Percentiles rank a stretch among this genome's conserved stretches.
phyloP scores from a whole-genome alignment of 495 filamentous ascomycete species.

The Penicillium flavigenum region DNA sequence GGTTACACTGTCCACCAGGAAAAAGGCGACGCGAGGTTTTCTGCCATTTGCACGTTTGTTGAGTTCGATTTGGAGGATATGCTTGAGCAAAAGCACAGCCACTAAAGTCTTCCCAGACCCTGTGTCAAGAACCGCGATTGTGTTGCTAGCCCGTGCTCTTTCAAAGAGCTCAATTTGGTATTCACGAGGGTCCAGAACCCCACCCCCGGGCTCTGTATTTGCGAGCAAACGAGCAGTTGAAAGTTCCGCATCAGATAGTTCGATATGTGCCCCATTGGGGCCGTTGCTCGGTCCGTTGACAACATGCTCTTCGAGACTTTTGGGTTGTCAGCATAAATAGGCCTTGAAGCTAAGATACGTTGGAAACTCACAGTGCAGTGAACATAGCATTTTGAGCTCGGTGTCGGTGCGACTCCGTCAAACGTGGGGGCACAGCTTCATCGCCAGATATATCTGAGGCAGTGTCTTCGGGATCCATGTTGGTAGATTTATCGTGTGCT shows the following conservation, averaged over 20 bases:
- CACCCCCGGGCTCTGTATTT: slow-evolving; percentile 38
- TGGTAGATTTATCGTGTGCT: background rate
- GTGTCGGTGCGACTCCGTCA: slow-evolving; percentile 45
- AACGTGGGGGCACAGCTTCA: slow-evolving; percentile 23
- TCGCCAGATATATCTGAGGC: slow-evolving; percentile 34
- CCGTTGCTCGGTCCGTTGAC: slow-evolving; percentile 33
- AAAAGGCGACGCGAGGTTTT: slow-evolving; percentile 70
- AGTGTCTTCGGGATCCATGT: slow-evolving; percentile 8
- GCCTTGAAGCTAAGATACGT: background rate
- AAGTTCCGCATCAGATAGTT: slow-evolving; percentile 23
- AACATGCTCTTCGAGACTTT: slow-evolving; percentile 45
- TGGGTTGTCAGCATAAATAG: slow-evolving; percentile 20
- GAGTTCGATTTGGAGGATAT: slow-evolving; percentile 76
- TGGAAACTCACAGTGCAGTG: slow-evolving; percentile 45
- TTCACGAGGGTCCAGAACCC: slow-evolving; percentile 72
- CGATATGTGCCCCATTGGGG: slow-evolving; percentile 7
- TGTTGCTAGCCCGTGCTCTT: slow-evolving; percentile 80
- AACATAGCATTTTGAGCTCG: slow-evolving; percentile 55
- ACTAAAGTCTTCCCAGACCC: slow-evolving; percentile 97
- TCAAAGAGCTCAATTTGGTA: slow-evolving; percentile 95
- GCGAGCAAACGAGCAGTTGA: slow-evolving; percentile 47
- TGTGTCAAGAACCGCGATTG: slow-evolving; percentile 93
- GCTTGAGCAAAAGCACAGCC: slow-evolving; percentile 79
- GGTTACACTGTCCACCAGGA: slow-evolving; percentile 86
- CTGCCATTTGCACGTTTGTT: slow-evolving; percentile 63